A percentile compares a stretch with the other conserved stretches of the same genome.
These are phyloP conservation scores for Podochytrium sp. DNA, from an alignment of 192 early-diverging fungal genomes.

Conservation along the genomic window DNA sequence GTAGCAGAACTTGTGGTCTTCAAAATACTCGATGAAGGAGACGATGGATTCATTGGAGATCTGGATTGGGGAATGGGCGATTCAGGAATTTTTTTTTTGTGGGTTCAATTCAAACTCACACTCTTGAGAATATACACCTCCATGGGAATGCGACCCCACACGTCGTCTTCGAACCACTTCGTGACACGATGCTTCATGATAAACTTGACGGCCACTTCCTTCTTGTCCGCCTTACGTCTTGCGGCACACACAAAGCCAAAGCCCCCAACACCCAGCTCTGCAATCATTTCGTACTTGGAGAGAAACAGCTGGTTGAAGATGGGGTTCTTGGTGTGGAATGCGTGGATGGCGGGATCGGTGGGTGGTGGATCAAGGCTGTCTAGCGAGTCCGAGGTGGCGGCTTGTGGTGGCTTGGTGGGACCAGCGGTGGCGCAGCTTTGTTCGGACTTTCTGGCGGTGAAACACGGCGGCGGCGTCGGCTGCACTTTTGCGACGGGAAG, in stretches of 20 bases:
- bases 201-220: constrained; percentile 56
- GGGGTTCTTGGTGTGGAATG: background rate
- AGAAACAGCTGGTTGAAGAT: background rate
- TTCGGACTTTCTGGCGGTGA: too few species aligned
- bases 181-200: constrained; percentile 49
- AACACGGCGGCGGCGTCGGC: too few species aligned
- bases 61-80: constrained; percentile 10
- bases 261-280: constrained; percentile 72
- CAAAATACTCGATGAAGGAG: constrained; percentile 42
- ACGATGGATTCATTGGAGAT: constrained; percentile 47
- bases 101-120: too few species aligned
- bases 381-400: too few species aligned
- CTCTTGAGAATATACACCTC: constrained; percentile 54
- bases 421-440: too few species aligned
- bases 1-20: constrained; percentile 52
- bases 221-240: constrained; percentile 31
- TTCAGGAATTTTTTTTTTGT: background rate
- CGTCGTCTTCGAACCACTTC: constrained; percentile 43
- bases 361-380: too few species aligned
- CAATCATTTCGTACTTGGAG: background rate
- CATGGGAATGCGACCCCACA: constrained; percentile 43
- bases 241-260: constrained; percentile 79
- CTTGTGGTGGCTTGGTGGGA: too few species aligned
- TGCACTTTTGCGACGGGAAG: too few species aligned
- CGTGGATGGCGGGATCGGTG: too few species aligned